Evolutionary conservation across 1,139 yeast genomes (phyloP), one percentile per base, ranked within the genome.

Genomic region (Taphrina wiesneri): DNA sequence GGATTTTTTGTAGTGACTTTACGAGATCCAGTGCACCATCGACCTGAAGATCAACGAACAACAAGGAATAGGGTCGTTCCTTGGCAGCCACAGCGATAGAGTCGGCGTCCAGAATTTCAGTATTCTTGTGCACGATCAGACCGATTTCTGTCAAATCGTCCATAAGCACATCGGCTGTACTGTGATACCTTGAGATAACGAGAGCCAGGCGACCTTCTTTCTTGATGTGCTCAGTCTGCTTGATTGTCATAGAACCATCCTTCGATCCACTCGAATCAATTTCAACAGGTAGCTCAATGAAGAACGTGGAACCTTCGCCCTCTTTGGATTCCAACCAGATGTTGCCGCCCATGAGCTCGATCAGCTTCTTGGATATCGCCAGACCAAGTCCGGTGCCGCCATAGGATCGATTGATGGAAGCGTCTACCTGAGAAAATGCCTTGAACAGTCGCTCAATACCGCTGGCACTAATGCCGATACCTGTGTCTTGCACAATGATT

Each of bases 401-500:
- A 75, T 79, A 82, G 2, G 78, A 81, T 68, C 87, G 76, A 69
- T 83, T 77, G 0, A 85, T 79, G 0, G 86, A 83, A 0, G 85
- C 86, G 72, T 84, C 87, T 19, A 83, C 86, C 73, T 84, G 87
- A 43, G 84, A 81, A 70, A 84, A 84, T 0, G 85, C 85, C 3
- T 85, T 82, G 74, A 84, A 84, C 1, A 60, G 45, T 13, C 47
- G 25, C 23, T 51, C 54, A 43, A 78, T 76, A 1, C 84, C 79
- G 28, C 77, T 79, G 56, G 77, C 76, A 1, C 86, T 85, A 53
- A 84, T 84, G 4, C 87, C 87, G 68, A 84, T 84, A 13, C 87
- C 87, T 0, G 86, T 82, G 70, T 84, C 87, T 49, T 82, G 82
- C 23, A 90, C 96, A 69, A 85, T 85, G 59, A 90, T 83, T 72